Percentiles rank a stretch among this genome's conserved stretches.
phyloP scores from a whole-genome alignment of 345 rosid genomes.

The Lagerstroemia speciosa region DNA sequence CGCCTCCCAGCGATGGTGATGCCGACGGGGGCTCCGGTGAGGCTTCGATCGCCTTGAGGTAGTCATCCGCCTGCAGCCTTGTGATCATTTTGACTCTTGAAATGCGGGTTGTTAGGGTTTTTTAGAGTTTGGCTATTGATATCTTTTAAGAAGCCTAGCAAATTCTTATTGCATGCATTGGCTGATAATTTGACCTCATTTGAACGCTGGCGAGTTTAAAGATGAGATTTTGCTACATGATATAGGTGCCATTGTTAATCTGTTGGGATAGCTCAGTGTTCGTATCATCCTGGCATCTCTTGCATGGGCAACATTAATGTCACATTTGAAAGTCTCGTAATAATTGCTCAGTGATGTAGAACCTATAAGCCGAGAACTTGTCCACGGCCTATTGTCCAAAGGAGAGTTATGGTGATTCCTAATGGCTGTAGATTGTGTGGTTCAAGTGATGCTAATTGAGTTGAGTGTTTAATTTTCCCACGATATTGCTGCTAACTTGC shows the following conservation, averaged over 20 bases:
- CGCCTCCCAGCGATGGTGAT: slow-evolving; percentile 76
- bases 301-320: background rate
- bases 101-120: background rate
- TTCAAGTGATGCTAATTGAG: background rate
- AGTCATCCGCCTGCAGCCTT: background rate
- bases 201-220: background rate
- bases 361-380: background rate
- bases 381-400: background rate
- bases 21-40: slow-evolving; percentile 34
- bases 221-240: background rate
- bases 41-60: slow-evolving; percentile 47
- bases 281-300: background rate
- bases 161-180: background rate
- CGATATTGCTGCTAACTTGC: background rate
- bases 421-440: background rate
- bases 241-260: background rate
- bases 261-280: background rate
- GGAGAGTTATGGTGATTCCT: background rate
- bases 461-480: background rate
- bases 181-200: background rate
- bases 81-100: background rate
- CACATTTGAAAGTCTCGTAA: background rate
- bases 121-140: background rate
- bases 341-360: background rate
- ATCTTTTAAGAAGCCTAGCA: background rate